Conservation (phyloP, 2,329 filamentous ascomycete species). For the Fusarium oligoseptatum region DNA sequence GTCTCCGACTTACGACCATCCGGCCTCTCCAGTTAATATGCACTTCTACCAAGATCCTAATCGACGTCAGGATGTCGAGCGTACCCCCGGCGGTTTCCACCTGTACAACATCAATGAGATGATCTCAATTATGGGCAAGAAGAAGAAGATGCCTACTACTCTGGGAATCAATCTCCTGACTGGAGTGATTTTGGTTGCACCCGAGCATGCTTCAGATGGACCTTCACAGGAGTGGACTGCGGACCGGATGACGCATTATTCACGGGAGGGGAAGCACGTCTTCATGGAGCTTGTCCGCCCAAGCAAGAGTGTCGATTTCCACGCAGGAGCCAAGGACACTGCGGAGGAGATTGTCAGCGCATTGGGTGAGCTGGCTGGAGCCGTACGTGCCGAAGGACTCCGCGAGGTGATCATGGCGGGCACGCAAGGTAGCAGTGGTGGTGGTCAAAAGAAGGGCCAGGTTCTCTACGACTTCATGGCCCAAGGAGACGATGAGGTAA, state of each 20-base stretch:
- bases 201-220: conserved; percentile 85
- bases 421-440: conserved; percentile 60
- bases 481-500: conserved; percentile 96
- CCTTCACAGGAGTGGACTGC: conserved; percentile 93
- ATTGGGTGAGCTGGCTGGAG: conserved; percentile 90
- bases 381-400: conserved; percentile 84
- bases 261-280: conserved; percentile 96
- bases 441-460: conserved; percentile 78
- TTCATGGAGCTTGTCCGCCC: conserved; percentile 93
- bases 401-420: conserved; percentile 88
- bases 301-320: conserved; percentile 95
- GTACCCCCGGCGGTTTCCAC: conserved; percentile 85
- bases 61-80: conserved; percentile 51
- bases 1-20: conserved; percentile 42
- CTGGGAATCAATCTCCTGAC: conserved; percentile 92
- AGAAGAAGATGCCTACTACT: conserved; percentile 98
- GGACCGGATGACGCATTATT: conserved; percentile 97
- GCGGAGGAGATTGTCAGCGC: conserved; percentile 92
- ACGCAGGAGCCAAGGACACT: conserved; percentile 96
- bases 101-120: conserved; percentile 98
- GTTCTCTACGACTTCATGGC: conserved; percentile 97
- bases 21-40: conserved; percentile 34
- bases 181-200: conserved; percentile 89
- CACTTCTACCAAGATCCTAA: conserved; percentile 31
- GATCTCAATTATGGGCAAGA: conserved; percentile 95